Base-by-base conservation (phyloP, 768 basidiomycete genomes). In the Wakefieldia striispora region DNA sequence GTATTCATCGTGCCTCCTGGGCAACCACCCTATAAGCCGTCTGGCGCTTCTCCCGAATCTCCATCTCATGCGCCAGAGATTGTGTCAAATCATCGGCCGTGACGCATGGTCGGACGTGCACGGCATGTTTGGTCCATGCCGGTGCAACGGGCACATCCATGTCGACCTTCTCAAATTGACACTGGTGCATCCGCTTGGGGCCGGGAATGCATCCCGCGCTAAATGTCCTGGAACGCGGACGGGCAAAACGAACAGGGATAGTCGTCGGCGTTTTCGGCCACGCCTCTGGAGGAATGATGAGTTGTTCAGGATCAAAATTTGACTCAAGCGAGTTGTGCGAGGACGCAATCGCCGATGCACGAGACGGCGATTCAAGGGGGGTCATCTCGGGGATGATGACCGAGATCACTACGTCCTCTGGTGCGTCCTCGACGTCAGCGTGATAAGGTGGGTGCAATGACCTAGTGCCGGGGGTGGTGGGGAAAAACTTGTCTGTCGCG, bases 21-120 rank as follows among this genome's bases (percentile, higher is more conserved):
- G 75, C 70, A 35, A 75, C 69, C 1, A 74, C 72, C 74, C 77
- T 74, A 55, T 71, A 71, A 36, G 79, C 67, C 46, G 67, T 62
- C 54, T 74, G 45, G 2, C 49, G 55, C 17, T 36, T 54, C 40
- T 52, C 8, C 26, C 8, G 26, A 26, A 6, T 26, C 26, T 26
- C 50, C 10, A 16, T 31, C 17, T 24, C 5, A 11, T 14, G 33
- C 13, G 19, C 14, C 9, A 5, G 17, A 19, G 16, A 13, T 8
- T n/a, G 40, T n/a, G 12, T 21, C 29, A 20, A 44, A 34, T 40
- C 2, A 9, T 43, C 47, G 1, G 24, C 20, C 2, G 20, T 21
- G 1, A 23, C 19, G n/a, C 39, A 34, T 3, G 38, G 40, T 23
- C 44, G 35, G 11, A 36, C 40, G 1, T 61, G 52, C 12, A 43